A percentile compares a stretch with the other conserved stretches of the same genome.
phyloP scores from a whole-genome alignment of 495 filamentous ascomycete genomes.

The Apiosordaria backusii region DNA sequence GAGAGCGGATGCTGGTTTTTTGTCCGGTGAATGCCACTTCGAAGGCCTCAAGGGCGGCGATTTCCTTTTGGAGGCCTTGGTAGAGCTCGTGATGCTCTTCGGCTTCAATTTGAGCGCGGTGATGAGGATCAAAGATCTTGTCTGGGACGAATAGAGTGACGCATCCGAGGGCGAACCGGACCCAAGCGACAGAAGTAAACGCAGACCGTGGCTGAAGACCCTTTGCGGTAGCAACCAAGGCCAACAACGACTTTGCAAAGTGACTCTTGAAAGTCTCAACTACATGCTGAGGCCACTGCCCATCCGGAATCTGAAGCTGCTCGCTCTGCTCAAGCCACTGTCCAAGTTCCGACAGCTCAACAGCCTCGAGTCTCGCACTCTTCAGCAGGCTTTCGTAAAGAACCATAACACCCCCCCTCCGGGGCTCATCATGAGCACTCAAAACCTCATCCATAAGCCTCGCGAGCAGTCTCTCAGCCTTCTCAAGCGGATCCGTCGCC shows the following conservation, averaged over 20 bases:
- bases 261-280: slow-evolving; percentile 35
- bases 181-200: slow-evolving; percentile 57
- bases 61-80: slow-evolving; percentile 50
- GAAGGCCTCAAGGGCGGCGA: slow-evolving; percentile 60
- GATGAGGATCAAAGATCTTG: slow-evolving; percentile 78
- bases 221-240: slow-evolving; percentile 31
- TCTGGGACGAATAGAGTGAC: slow-evolving; percentile 83
- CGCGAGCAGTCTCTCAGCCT: slow-evolving; percentile 47
- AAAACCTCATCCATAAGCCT: slow-evolving; percentile 49
- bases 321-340: slow-evolving; percentile 25
- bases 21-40: slow-evolving; percentile 67
- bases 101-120: slow-evolving; percentile 68
- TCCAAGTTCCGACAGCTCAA: slow-evolving; percentile 18
- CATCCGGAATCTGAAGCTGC: slow-evolving; percentile 9
- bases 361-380: slow-evolving; percentile 6
- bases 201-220: slow-evolving; percentile 25
- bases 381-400: slow-evolving; percentile 19
- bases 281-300: slow-evolving; percentile 22
- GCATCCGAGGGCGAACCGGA: slow-evolving; percentile 59
- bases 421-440: slow-evolving; percentile 33
- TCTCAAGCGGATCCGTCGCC: slow-evolving; percentile 43
- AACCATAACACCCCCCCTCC: slow-evolving; percentile 7
- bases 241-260: slow-evolving; percentile 40
- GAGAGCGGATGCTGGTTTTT: slow-evolving; percentile 55
- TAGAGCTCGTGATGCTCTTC: slow-evolving; percentile 59